A percentile compares a stretch with the other conserved stretches of the same genome.
These are phyloP conservation scores for Eimeria acervulina DNA, from an alignment of 169 alveolate genomes.

Conservation along the genomic window DNA sequence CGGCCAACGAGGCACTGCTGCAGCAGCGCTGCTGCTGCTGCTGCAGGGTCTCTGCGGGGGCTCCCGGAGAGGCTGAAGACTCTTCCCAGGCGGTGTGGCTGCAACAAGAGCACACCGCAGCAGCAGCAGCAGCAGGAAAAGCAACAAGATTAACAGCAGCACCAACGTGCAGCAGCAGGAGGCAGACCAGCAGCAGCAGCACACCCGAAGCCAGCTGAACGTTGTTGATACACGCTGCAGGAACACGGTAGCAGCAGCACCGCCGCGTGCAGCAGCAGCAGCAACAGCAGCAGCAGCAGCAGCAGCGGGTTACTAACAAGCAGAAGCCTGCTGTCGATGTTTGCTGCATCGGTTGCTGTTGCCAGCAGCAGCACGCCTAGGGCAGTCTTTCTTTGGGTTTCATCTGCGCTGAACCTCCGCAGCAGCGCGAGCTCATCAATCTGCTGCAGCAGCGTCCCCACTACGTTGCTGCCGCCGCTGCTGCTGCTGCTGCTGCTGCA, in stretches of 20 bases:
- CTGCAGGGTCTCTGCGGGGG: neutral
- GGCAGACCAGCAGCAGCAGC: neutral
- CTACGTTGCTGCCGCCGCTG: conserved; percentile 29
- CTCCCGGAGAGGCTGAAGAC: neutral
- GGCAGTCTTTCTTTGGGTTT: neutral
- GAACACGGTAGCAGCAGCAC: neutral
- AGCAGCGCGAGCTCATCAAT: conserved; percentile 16
- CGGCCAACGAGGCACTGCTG: conserved; percentile 63
- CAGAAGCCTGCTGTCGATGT: conserved; percentile 13
- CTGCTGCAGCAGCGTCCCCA: conserved; percentile 56
- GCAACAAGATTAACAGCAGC: too few relatives aligned
- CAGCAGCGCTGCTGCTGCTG: conserved; percentile 41
- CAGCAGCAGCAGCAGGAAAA: conserved; percentile 51
- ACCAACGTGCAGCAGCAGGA: neutral
- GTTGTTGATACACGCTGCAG: neutral
- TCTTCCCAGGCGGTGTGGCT: conserved; percentile 20
- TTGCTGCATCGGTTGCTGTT: neutral
- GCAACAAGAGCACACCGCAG: conserved; percentile 16
- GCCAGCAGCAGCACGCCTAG: conserved; percentile 37
- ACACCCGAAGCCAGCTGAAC: neutral
- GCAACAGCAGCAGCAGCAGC: neutral
- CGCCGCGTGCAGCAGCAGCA: too few relatives aligned
- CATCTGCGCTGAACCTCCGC: conserved; percentile 35
- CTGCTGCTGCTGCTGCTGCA: conserved; percentile 65
- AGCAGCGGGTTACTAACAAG: neutral